Conservation (phyloP, 768 basidiomycete species). For the Tulasnella calospora region DNA sequence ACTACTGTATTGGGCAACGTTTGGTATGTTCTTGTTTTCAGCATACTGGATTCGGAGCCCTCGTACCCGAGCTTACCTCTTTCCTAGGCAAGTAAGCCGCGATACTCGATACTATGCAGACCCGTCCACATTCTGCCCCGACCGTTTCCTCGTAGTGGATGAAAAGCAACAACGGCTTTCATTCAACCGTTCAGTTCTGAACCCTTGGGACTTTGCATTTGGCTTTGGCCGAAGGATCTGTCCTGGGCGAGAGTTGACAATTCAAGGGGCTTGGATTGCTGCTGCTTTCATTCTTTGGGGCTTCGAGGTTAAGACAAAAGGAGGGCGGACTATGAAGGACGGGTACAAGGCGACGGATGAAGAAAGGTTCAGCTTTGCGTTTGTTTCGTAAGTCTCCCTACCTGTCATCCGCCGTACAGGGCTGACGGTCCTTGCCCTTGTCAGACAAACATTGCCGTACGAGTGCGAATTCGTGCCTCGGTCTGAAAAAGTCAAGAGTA, state of each 20-base stretch:
- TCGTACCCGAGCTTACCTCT: not conserved
- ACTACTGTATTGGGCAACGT: constrained; percentile 10
- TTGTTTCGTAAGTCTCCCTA: not conserved
- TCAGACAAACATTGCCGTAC: too few species aligned
- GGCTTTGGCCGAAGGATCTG: constrained; percentile 10
- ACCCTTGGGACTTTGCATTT: not conserved
- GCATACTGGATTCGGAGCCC: not conserved
- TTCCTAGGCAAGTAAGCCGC: not conserved
- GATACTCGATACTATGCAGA: not conserved
- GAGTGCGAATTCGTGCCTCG: too few species aligned
- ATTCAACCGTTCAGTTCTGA: not conserved
- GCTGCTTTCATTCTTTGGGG: not conserved
- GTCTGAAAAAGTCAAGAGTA: too few species aligned
- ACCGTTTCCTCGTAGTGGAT: not conserved
- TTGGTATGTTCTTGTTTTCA: not conserved
- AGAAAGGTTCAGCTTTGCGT: not conserved
- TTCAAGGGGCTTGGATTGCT: not conserved
- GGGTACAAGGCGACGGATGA: not conserved
- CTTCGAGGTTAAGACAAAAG: not conserved
- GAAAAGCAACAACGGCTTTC: not conserved
- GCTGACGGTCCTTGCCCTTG: too few species aligned
- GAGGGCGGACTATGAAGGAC: not conserved
- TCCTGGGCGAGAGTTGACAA: not conserved
- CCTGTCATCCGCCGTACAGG: too few species aligned
- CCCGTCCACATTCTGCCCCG: not conserved